Conservation (phyloP, 208 protist genomes). For the Trypanosoma grayi region DNA sequence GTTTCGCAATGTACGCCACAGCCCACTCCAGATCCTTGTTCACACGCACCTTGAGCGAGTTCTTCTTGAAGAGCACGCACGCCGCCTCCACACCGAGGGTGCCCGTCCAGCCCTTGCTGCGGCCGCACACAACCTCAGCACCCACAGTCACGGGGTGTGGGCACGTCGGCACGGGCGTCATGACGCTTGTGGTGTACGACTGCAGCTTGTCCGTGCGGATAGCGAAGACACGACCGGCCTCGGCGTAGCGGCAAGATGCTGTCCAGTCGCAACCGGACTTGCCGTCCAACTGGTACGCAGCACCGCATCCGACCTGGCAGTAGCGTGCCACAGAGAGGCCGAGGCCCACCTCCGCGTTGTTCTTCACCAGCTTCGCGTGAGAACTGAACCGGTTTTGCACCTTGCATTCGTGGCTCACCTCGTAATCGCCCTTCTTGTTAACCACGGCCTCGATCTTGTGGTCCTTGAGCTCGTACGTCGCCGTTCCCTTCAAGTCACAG, state of each 20-base stretch:
- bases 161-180: conserved; percentile 28
- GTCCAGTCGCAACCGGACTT: conserved; percentile 66
- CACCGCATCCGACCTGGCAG: conserved; percentile 61
- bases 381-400: conserved; percentile 43
- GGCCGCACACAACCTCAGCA: conserved; percentile 43
- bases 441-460: conserved; percentile 56
- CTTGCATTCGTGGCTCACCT: conserved; percentile 43
- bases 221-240: conserved; percentile 36
- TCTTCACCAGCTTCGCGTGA: conserved; percentile 67
- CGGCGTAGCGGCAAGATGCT: conserved; percentile 47
- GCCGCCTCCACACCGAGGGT: conserved; percentile 44
- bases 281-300: conserved; percentile 42
- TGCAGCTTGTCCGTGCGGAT: conserved; percentile 52
- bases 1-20: conserved; percentile 57
- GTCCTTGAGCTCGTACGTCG: conserved; percentile 35
- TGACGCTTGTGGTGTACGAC: conserved; percentile 45
- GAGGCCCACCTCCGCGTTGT: conserved; percentile 57
- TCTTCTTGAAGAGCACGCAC: conserved; percentile 56
- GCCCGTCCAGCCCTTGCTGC: conserved; percentile 23
- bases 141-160: conserved; percentile 11
- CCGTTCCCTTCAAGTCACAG: conserved; percentile 32
- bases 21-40: conserved; percentile 61
- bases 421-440: conserved; percentile 24
- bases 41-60: conserved; percentile 68
- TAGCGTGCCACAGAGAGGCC: conserved; percentile 46